Percentiles rank a stretch among this genome's conserved stretches.
These are phyloP conservation scores for Sclerotinia subarctica DNA, from an alignment of 2,329 filamentous ascomycete genomes.

Conservation along the genomic window DNA sequence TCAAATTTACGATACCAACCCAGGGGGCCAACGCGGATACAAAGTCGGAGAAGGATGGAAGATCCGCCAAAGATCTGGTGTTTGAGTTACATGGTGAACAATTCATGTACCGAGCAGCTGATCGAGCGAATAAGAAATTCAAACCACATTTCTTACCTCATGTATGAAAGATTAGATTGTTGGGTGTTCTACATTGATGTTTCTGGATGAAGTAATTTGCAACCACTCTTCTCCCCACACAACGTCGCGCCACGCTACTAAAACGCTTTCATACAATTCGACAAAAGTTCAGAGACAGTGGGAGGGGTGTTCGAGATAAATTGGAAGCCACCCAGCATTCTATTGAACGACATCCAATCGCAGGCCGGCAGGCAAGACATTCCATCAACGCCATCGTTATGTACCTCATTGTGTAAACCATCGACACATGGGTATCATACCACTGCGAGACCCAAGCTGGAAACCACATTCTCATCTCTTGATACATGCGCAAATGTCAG, in stretches of 20 bases:
- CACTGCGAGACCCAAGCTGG: too few relatives aligned
- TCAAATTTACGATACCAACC: constrained; percentile 67
- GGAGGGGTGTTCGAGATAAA: not conserved
- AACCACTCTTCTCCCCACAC: not conserved
- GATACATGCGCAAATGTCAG: not conserved
- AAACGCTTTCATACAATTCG: not conserved
- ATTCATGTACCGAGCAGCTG: constrained; percentile 76
- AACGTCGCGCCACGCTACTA: too few relatives aligned
- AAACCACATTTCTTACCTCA: constrained; percentile 77
- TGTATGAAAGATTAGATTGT: constrained; percentile 51
- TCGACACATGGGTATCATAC: not conserved
- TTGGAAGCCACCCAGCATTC: not conserved
- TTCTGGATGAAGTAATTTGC: not conserved
- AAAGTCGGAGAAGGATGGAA: constrained; percentile 17
- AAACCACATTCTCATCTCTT: constrained; percentile 5
- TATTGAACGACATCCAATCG: not conserved
- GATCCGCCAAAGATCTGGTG: constrained; percentile 49
- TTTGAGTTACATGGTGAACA: constrained; percentile 89
- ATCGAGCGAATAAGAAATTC: constrained; percentile 88
- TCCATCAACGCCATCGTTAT: not conserved
- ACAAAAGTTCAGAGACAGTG: not conserved
- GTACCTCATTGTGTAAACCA: not conserved
- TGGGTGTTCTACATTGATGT: too few relatives aligned
- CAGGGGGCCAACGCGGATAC: constrained; percentile 28
- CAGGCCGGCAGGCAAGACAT: not conserved